Conservation (phyloP, 768 basidiomycete species). For the Tylopilus sp. region DNA sequence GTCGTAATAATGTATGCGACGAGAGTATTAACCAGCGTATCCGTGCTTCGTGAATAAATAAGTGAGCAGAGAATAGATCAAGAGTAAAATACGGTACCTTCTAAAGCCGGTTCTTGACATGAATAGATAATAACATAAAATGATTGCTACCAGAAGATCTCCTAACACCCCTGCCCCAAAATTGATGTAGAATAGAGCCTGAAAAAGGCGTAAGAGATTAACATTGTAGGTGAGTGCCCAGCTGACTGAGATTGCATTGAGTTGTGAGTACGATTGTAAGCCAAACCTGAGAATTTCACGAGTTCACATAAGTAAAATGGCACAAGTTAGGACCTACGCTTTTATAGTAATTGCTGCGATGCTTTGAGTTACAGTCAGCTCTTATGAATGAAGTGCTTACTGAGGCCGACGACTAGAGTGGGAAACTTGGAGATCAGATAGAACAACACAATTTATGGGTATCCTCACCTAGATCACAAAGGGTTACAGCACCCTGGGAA, state of each 20-base stretch:
- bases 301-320: not conserved
- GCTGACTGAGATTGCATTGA: constrained; percentile 40
- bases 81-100: constrained; percentile 30
- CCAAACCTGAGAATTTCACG: constrained; percentile 33
- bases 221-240: not conserved
- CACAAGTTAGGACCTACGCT: constrained; percentile 35
- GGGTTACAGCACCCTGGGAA: constrained; percentile 31
- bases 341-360: constrained; percentile 46
- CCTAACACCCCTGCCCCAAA: constrained; percentile 47
- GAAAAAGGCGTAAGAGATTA: not conserved
- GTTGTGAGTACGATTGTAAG: constrained; percentile 34
- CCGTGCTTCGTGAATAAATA: constrained; percentile 36
- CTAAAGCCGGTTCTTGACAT: constrained; percentile 48
- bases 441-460: not conserved
- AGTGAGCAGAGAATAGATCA: not conserved
- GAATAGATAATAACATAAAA: constrained; percentile 47
- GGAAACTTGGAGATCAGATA: not conserved
- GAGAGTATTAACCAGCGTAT: constrained; percentile 43
- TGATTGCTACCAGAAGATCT: constrained; percentile 49
- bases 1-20: constrained; percentile 54
- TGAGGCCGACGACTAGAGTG: constrained; percentile 8
- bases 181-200: constrained; percentile 51
- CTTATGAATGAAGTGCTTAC: not conserved
- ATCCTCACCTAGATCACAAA: constrained; percentile 44
- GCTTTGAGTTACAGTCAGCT: not conserved